A percentile compares a stretch with the other conserved stretches of the same genome.
Conservation (phyloP, 2,329 filamentous ascomycete species). For the Colletotrichum cordylinicola region DNA sequence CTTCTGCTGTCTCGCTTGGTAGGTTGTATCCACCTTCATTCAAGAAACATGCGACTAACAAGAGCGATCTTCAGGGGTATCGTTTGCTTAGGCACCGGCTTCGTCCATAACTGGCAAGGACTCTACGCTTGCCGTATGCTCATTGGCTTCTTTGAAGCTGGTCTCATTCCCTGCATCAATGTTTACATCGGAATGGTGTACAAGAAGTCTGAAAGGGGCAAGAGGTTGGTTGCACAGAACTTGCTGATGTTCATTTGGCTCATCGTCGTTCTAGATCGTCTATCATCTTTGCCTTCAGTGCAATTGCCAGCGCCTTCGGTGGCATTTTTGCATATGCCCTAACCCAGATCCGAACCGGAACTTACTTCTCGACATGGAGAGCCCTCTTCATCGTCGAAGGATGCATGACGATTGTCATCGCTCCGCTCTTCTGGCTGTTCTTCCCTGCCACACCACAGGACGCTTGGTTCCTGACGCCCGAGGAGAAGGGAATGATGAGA, state of each 20-base stretch:
- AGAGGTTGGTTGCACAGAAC: background rate
- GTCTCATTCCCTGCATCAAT: conserved; percentile 47
- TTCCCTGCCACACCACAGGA: conserved; percentile 31
- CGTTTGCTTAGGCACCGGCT: background rate
- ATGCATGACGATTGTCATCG: conserved; percentile 40
- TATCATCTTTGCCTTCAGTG: conserved; percentile 44
- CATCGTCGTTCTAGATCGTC: conserved; percentile 27
- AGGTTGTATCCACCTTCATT: conserved; percentile 6
- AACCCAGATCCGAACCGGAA: conserved; percentile 36
- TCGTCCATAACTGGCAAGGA: background rate
- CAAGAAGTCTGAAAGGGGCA: conserved; percentile 29
- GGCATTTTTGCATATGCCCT: conserved; percentile 48
- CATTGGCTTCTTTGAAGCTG: conserved; percentile 31
- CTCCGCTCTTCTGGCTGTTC: conserved; percentile 30
- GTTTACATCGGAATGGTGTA: conserved; percentile 40
- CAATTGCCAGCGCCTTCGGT: conserved; percentile 44
- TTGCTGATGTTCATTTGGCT: background rate
- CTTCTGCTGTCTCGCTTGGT: conserved; percentile 28
- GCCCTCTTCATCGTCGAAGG: conserved; percentile 45
- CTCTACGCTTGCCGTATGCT: conserved; percentile 10
- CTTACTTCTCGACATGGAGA: conserved; percentile 42
- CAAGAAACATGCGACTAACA: background rate
- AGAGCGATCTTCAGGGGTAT: background rate
- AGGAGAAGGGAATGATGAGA: conserved; percentile 30
- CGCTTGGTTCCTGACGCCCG: conserved; percentile 32